These are phyloP conservation scores for Entophlyctis luteolus DNA, from an alignment of 192 early-diverging fungal species.

Conservation along the genomic window DNA sequence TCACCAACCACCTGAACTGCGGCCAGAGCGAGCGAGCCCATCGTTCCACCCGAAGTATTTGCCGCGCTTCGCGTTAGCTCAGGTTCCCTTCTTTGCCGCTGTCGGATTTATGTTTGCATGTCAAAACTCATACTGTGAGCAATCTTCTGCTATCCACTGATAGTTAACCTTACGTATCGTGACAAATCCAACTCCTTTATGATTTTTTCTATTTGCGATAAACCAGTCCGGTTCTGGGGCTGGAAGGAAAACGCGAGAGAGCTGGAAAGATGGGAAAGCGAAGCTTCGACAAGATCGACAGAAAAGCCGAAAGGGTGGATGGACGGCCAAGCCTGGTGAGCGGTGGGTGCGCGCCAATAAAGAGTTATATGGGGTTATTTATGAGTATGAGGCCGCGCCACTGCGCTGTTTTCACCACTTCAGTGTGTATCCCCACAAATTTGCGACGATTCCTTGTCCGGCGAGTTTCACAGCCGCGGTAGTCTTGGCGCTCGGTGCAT, in stretches of 20 bases:
- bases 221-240: slow-evolving; percentile 85
- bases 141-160: background rate
- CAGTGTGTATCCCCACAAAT: too few species aligned
- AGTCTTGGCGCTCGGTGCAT: too few species aligned
- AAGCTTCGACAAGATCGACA: slow-evolving; percentile 23
- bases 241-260: slow-evolving; percentile 83
- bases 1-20: too few species aligned
- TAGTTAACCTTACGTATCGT: too few species aligned
- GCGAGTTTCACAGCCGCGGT: too few species aligned
- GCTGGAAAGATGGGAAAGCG: slow-evolving; percentile 48
- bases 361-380: too few species aligned
- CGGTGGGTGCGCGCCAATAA: too few species aligned
- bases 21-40: slow-evolving; percentile 42
- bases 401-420: too few species aligned
- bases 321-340: slow-evolving; percentile 16
- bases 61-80: slow-evolving; percentile 44
- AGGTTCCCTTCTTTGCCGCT: slow-evolving; percentile 53
- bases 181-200: too few species aligned
- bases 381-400: too few species aligned
- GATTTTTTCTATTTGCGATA: too few species aligned
- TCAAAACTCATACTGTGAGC: slow-evolving; percentile 68
- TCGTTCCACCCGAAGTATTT: slow-evolving; percentile 42
- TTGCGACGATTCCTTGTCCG: too few species aligned
- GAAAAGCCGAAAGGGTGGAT: slow-evolving; percentile 16
- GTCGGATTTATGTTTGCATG: slow-evolving; percentile 79